A percentile compares a stretch with the other conserved stretches of the same genome.
Evolutionary conservation across 768 basidiomycete genomes (phyloP).

Genomic region (Rhizopogon sp.): DNA sequence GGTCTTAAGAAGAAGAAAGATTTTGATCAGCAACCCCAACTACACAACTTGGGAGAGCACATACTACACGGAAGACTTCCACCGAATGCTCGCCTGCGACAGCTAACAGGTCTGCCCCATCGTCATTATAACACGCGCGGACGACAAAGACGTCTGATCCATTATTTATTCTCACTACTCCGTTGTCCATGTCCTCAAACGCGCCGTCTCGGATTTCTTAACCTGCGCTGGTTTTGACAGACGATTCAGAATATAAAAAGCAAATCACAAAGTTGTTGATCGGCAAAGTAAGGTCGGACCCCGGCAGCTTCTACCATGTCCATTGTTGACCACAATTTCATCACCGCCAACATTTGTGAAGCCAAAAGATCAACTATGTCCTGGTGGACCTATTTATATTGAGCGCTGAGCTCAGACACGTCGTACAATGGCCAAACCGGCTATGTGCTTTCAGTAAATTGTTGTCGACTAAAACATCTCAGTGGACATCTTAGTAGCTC

Average conservation of each 20-base stretch:
- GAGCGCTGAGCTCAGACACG: no score
- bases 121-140: slow-evolving; percentile 57
- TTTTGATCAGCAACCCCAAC: slow-evolving; percentile 6
- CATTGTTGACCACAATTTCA: no score
- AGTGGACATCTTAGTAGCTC: slow-evolving; percentile 5
- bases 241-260: no score
- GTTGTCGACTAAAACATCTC: slow-evolving; percentile 22
- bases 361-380: not conserved
- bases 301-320: no score
- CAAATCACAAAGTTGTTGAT: no score
- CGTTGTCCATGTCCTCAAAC: slow-evolving; percentile 35
- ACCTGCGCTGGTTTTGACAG: no score
- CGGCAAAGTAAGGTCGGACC: no score
- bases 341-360: not conserved
- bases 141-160: slow-evolving; percentile 57
- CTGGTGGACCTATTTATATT: no score
- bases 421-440: slow-evolving; percentile 60
- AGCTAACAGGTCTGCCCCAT: slow-evolving; percentile 64
- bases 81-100: slow-evolving; percentile 71
- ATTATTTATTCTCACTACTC: slow-evolving; percentile 50
- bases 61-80: slow-evolving; percentile 60
- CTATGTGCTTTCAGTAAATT: slow-evolving; percentile 42
- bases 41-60: slow-evolving; percentile 17
- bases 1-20: slow-evolving; percentile 26
- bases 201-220: not conserved